phyloP scores from a whole-genome alignment of 306 rosid species.

The Prunus mongolica region DNA sequence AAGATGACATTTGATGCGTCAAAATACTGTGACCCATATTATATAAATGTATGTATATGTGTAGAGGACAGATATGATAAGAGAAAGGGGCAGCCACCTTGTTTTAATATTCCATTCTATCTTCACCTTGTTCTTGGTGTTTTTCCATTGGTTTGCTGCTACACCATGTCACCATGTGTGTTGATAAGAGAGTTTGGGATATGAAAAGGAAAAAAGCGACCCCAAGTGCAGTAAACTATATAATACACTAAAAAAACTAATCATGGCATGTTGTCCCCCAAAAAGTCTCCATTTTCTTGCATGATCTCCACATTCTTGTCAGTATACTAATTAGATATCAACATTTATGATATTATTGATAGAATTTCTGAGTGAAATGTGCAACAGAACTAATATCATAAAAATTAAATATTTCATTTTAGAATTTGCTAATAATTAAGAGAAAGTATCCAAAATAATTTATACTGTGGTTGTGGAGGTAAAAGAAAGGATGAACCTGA shows the following conservation, averaged over 20 bases:
- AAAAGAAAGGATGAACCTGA: no score
- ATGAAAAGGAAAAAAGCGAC: neutral
- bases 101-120: constrained; percentile 6
- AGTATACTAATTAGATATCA: neutral
- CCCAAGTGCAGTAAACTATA: constrained; percentile 9
- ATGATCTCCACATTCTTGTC: constrained; percentile 1
- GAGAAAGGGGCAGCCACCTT: constrained; percentile 4
- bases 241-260: neutral
- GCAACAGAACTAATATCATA: neutral
- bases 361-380: neutral
- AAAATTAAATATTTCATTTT: neutral
- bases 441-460: neutral
- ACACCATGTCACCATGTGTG: constrained; percentile 32
- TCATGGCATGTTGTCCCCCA: constrained; percentile 20
- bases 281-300: constrained; percentile 8
- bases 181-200: constrained; percentile 13
- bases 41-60: neutral
- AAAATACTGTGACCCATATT: neutral
- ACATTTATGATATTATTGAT: neutral
- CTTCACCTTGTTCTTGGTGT: neutral
- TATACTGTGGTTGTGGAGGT: neutral
- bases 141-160: constrained; percentile 9
- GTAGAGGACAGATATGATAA: neutral
- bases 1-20: constrained; percentile 6
- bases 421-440: neutral